These are phyloP conservation scores for Angomonas deanei DNA, from an alignment of 208 protist species.

Conservation along the genomic window DNA sequence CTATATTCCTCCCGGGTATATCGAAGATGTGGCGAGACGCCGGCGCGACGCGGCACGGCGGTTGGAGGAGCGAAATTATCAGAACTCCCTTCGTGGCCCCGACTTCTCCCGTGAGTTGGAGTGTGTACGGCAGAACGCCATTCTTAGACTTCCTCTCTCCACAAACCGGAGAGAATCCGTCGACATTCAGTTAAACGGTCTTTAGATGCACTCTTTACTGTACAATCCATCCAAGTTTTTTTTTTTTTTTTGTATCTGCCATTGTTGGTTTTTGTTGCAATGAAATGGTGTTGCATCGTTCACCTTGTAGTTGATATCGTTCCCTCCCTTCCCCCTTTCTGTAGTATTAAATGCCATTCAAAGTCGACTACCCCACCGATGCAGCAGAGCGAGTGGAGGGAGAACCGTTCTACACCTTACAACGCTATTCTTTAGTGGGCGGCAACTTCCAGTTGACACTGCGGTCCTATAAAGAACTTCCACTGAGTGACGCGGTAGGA, in stretches of 20 bases:
- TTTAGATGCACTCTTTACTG: not conserved
- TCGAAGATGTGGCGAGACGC: constrained; percentile 68
- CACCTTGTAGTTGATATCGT: too few relatives aligned
- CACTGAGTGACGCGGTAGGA: constrained; percentile 10
- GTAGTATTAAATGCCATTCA: constrained; percentile 25
- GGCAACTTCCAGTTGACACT: constrained; percentile 5
- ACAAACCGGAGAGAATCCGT: constrained; percentile 18
- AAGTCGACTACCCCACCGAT: constrained; percentile 18
- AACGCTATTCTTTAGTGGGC: not conserved
- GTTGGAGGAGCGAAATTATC: constrained; percentile 6
- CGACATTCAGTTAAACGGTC: constrained; percentile 24
- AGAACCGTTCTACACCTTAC: constrained; percentile 25
- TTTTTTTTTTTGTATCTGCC: too few relatives aligned
- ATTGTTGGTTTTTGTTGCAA: too few relatives aligned
- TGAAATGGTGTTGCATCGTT: too few relatives aligned
- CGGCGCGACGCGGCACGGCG: constrained; percentile 38
- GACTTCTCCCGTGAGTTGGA: not conserved
- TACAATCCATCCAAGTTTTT: not conserved
- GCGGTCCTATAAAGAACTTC: constrained; percentile 12
- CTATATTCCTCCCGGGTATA: constrained; percentile 62
- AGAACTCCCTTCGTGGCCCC: constrained; percentile 18
- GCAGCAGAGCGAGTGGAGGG: constrained; percentile 20
- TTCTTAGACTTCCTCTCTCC: constrained; percentile 53
- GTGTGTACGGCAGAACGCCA: constrained; percentile 22
- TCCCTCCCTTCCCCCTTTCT: not conserved